These are phyloP conservation scores for Porphyridium purpureum DNA, from an alignment of 23 red algal genomes.

Conservation along the genomic window DNA sequence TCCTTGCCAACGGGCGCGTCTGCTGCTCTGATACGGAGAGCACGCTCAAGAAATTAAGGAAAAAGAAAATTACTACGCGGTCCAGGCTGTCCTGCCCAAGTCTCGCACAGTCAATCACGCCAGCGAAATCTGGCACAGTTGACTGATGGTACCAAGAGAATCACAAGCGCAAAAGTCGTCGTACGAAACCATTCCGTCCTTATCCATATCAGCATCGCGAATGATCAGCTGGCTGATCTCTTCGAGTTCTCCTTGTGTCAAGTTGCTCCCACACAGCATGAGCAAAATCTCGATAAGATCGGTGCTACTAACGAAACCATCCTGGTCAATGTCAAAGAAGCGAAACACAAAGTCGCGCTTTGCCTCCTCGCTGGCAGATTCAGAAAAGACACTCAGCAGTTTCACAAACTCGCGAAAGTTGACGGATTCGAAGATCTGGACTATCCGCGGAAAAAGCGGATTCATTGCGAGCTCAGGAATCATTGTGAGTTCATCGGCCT, in stretches of 20 bases:
- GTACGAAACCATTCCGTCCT: slow-evolving; percentile 25
- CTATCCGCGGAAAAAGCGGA: slow-evolving; percentile 77
- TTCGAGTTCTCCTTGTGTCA: slow-evolving; percentile 15
- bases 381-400: slow-evolving; percentile 40
- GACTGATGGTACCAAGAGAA: no score
- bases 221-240: slow-evolving; percentile 32
- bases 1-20: no score
- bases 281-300: slow-evolving; percentile 42
- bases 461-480: slow-evolving; percentile 99
- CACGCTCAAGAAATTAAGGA: no score
- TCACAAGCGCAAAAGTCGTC: no score
- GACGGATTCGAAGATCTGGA: slow-evolving; percentile 57
- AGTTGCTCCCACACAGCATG: slow-evolving; percentile 84
- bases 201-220: slow-evolving; percentile 37
- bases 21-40: no score
- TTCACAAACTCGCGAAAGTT: slow-evolving; percentile 91
- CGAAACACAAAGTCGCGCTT: slow-evolving; percentile 88
- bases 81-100: no score
- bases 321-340: slow-evolving; percentile 82
- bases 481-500: slow-evolving; percentile 70
- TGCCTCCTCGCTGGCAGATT: slow-evolving; percentile 8
- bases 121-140: no score
- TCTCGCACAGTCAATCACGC: no score
- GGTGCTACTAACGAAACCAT: slow-evolving; percentile 43
- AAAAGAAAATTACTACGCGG: no score